Base-by-base conservation (phyloP, 177 flowering plant species). In the Tripterygium wilfordii region DNA sequence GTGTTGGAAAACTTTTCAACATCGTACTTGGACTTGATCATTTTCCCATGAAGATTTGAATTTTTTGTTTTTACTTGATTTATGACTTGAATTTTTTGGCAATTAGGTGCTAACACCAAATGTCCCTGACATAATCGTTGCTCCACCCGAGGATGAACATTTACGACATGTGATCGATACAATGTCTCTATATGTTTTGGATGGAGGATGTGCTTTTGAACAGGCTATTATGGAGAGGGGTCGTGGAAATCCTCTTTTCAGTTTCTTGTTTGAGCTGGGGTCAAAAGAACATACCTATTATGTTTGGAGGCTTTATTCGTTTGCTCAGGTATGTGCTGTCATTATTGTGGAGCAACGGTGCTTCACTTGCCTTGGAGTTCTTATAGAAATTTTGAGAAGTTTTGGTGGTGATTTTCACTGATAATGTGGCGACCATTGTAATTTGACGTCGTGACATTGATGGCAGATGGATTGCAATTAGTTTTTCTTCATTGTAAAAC, bases 161-260 rank as follows among this genome's bases (percentile, higher is more conserved):
- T 81, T 94, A 42, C 82, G 58, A 47, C 91, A 89, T 69, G 85
- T 94, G 10, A 87, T 94, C 59, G 99, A 94, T 68, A 83, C 99
- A 22, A 85, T 87, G 96, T 96, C 99, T 29, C 67, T 94, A 15
- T 72, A 81, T 68, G 90, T 94, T 72, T 75, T 94, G 49, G 99
- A 94, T 71, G 97, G 97, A 39, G 99, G 97, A 33, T 94, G 99
- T 77, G 82, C 88, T 48, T 94, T 94, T 72, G 99, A 94, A 63
- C 99, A 94, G 82, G 97, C 97, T 43, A 87, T 94, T 38, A 89
- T 94, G 99, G 96, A 87, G 70, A 78, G 99, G 62, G 97, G 96
- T 42, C 91, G 97, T 49, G 95, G 96, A 36, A 87, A 89, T 72
- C 79, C 85, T 49, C 81, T 94, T 48, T 94, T 94, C 54, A 77